Conservation (phyloP, 305 asterid genomes). For the Solanum chacoense region DNA sequence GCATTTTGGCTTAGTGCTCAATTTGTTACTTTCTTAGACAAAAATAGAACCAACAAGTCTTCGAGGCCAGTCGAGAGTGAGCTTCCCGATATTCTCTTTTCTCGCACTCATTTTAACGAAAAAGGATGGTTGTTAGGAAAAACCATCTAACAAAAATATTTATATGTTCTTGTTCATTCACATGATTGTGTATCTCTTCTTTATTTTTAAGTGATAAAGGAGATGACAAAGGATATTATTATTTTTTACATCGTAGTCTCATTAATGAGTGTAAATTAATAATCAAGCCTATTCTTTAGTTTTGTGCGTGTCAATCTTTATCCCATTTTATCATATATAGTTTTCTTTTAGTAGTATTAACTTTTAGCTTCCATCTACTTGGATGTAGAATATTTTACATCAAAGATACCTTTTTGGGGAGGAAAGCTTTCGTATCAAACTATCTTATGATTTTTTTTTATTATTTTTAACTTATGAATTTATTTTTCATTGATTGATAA, state of each 20-base stretch:
- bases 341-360: neutral
- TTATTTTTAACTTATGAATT: neutral
- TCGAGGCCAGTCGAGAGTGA: neutral
- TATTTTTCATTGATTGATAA: neutral
- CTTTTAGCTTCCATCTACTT: neutral
- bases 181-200: neutral
- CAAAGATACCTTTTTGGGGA: neutral
- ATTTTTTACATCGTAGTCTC: neutral
- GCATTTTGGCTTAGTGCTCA: neutral
- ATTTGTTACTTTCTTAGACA: neutral
- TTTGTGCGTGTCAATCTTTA: neutral
- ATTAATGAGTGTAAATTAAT: neutral
- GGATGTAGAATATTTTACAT: neutral
- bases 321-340: neutral
- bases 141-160: neutral
- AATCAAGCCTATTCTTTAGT: neutral
- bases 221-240: neutral
- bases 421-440: neutral
- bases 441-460: neutral
- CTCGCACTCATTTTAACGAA: neutral
- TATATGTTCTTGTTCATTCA: neutral
- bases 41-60: neutral
- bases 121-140: neutral
- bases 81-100: neutral
- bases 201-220: neutral